Evolutionary conservation across 2,329 filamentous ascomycete species (phyloP), one percentile per base, ranked within the genome.

Genomic region (Ceratocystis cubensis): DNA sequence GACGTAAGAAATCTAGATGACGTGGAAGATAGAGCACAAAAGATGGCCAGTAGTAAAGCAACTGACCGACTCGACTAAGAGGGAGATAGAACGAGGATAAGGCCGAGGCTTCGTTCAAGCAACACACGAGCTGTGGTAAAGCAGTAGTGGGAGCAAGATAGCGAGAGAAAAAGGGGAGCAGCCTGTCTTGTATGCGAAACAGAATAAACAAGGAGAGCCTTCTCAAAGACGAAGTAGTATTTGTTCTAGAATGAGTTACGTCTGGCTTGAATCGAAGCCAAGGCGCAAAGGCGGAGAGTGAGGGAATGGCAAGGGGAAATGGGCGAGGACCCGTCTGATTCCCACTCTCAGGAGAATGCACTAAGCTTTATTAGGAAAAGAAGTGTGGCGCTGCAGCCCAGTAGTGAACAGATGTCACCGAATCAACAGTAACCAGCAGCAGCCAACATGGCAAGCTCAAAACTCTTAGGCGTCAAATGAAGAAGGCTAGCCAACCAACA

Each of bases 301-400:
- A 59, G 22, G 13, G 28, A 30, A 59, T 22, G 56, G 25, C 50
- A 20, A 15, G 37, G 37, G 37, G 37, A 41, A 41, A 41, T 41
- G 37, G 22, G 25, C 33, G 44, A 46, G 46, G 41, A 50, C 44
- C 64, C 8, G 33, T 30, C 37, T 41, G 37, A 41, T 41, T 41
- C 25, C 61, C 50, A 64, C 44, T 37, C 63, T 66, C 63, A 67
- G 63, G 66, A 65, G 66, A 59, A 20, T 44, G 48, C 64, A 53
- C 66, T 68, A 68, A 28, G 22, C 66, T 41, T 4, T 53, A 64
- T 68, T 62, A 13, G 64, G 61, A 8, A 13, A 41, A 17, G 5
- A 37, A 15, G n/a, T 61, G 67, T 68, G 67, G 67, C 67, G 67
- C n/a, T n/a, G 46, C 46, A n/a, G 46, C 46, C n/a, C 17, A 50